Conservation (phyloP, 2,329 filamentous ascomycete species). For the Paraconiothyrium sp. region DNA sequence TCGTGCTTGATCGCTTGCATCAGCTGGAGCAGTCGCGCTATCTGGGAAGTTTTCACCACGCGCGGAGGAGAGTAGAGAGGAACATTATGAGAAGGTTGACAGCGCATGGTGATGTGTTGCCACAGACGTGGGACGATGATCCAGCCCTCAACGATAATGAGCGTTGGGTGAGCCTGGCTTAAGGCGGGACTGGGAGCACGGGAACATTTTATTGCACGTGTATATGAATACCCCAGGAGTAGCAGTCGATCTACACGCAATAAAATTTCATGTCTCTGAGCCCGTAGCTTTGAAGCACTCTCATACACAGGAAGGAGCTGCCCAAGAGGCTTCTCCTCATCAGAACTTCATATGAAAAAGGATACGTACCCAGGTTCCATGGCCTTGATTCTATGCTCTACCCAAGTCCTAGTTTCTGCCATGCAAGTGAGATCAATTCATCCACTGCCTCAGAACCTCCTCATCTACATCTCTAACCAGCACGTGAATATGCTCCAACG, state of each 20-base stretch:
- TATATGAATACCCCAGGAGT: no score
- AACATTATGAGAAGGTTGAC: not conserved
- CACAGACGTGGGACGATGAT: conserved; percentile 7
- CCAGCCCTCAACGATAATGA: conserved; percentile 4
- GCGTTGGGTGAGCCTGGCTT: conserved; percentile 7
- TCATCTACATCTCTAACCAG: conserved; percentile 75
- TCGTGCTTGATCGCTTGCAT: conserved; percentile 39
- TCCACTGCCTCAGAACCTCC: conserved; percentile 40
- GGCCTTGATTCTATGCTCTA: not conserved
- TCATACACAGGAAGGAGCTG: no score
- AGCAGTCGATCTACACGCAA: no score
- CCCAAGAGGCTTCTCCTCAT: no score
- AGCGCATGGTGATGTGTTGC: conserved; percentile 3
- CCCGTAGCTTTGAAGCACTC: no score
- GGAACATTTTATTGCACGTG: no score
- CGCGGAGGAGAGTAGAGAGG: conserved; percentile 4
- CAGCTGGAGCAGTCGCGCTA: conserved; percentile 9
- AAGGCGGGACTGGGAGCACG: not conserved
- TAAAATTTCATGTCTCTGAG: no score
- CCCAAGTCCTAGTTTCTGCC: not conserved
- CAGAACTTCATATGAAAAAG: no score
- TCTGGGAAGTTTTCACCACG: conserved; percentile 4
- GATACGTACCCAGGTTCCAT: not conserved
- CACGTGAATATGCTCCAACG: conserved; percentile 81
- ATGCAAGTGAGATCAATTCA: conserved; percentile 26